A percentile compares a stretch with the other conserved stretches of the same genome.
Evolutionary conservation across 2,329 filamentous ascomycete species (phyloP).

Genomic region (Calonectria pauciramosa): DNA sequence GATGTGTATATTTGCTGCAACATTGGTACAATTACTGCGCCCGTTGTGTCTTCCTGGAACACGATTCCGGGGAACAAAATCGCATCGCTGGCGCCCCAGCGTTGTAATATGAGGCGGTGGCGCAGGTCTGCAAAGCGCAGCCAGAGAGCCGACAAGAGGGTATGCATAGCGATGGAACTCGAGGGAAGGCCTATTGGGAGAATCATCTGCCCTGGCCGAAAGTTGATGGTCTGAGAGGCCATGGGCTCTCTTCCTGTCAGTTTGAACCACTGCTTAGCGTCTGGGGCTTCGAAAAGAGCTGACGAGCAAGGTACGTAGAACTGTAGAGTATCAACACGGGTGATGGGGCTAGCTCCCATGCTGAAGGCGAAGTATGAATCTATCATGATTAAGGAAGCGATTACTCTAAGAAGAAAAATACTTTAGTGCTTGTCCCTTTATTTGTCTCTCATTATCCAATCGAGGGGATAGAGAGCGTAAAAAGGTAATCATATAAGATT

Average conservation of each 20-base stretch:
- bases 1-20: not conserved
- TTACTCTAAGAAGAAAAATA: not conserved
- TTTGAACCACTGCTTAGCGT: not conserved
- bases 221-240: not conserved
- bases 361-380: not conserved
- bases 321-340: not conserved
- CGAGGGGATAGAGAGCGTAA: no score
- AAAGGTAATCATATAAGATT: no score
- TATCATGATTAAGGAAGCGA: not conserved
- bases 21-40: not conserved
- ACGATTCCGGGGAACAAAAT: not conserved
- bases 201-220: not conserved
- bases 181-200: not conserved
- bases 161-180: not conserved
- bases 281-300: not conserved
- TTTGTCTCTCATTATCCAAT: no score
- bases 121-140: not conserved
- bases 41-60: not conserved
- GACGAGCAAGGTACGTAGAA: not conserved
- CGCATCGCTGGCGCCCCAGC: not conserved
- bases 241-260: not conserved
- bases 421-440: no score
- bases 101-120: not conserved
- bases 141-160: not conserved
- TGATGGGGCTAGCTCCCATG: not conserved